Percentiles rank a stretch among this genome's conserved stretches.
phyloP scores from a whole-genome alignment of 495 filamentous ascomycete species.

The Tetracladium setigerum region DNA sequence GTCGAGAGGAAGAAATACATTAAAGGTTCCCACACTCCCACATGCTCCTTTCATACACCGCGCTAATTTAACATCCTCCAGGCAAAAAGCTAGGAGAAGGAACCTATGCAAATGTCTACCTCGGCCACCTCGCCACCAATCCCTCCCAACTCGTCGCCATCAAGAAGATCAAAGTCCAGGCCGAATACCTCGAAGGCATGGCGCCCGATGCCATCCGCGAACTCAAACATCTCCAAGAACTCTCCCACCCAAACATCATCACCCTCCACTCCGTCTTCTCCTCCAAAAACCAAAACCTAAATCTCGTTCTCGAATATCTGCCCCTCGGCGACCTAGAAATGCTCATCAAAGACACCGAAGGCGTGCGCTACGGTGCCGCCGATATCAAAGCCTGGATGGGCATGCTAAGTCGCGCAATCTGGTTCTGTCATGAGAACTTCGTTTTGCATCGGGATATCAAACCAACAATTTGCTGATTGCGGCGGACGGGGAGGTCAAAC shows the following conservation, averaged over 20 bases:
- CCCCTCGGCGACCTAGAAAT: slow-evolving; percentile 87
- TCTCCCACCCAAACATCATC: slow-evolving; percentile 95
- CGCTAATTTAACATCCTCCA: slow-evolving; percentile 22
- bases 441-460: slow-evolving; percentile 98
- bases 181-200: slow-evolving; percentile 75
- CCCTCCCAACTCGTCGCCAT: slow-evolving; percentile 74
- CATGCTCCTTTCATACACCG: neutral
- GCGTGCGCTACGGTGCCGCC: slow-evolving; percentile 63
- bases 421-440: slow-evolving; percentile 94
- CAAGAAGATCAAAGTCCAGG: slow-evolving; percentile 96
- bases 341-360: slow-evolving; percentile 76
- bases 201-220: slow-evolving; percentile 92
- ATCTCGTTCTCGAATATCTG: slow-evolving; percentile 87
- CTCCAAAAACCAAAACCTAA: slow-evolving; percentile 87
- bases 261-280: slow-evolving; percentile 85
- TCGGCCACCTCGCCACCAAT: slow-evolving; percentile 65
- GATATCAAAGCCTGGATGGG: slow-evolving; percentile 99
- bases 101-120: slow-evolving; percentile 93
- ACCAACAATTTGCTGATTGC: slow-evolving; percentile 97
- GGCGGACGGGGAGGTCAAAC: slow-evolving; percentile 83
- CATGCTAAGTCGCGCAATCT: slow-evolving; percentile 87
- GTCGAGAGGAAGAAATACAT: slow-evolving; percentile 80
- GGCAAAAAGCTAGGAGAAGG: slow-evolving; percentile 90
- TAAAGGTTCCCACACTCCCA: slow-evolving; percentile 50
- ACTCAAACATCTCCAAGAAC: slow-evolving; percentile 87